These are phyloP conservation scores for Delonix regia DNA, from an alignment of 306 rosid species.

Conservation along the genomic window DNA sequence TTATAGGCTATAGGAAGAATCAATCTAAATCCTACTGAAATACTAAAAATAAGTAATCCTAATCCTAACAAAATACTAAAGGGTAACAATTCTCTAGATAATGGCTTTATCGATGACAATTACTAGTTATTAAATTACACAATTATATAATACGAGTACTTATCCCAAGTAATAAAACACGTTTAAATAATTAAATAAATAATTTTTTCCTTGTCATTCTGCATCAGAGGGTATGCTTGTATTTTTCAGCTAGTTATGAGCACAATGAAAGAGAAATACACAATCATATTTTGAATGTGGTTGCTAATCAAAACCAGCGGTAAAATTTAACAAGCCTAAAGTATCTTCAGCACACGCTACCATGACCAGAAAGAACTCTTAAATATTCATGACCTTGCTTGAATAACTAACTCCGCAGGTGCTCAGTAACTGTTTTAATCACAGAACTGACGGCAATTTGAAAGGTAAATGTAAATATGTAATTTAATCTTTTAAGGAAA, in stretches of 20 bases:
- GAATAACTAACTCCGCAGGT: background rate
- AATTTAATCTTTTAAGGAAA: background rate
- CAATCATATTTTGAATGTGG: background rate
- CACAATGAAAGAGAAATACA: background rate
- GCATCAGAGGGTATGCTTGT: background rate
- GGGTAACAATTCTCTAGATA: background rate
- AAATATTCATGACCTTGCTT: background rate
- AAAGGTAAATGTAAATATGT: background rate
- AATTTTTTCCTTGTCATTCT: background rate
- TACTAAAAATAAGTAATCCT: background rate
- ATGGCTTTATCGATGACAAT: background rate
- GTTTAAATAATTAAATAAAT: background rate
- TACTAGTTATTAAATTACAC: background rate
- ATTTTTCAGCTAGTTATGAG: background rate
- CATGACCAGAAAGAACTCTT: background rate
- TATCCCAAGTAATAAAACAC: background rate
- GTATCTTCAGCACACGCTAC: background rate
- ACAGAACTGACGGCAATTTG: background rate
- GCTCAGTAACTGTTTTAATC: background rate
- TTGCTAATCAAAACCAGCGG: background rate
- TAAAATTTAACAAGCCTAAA: background rate
- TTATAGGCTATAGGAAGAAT: background rate
- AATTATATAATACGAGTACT: background rate
- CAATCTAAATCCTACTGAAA: background rate
- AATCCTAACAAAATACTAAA: background rate